These are phyloP conservation scores for Mycothermus thermophilus DNA, from an alignment of 495 filamentous ascomycete species.

Conservation along the genomic window DNA sequence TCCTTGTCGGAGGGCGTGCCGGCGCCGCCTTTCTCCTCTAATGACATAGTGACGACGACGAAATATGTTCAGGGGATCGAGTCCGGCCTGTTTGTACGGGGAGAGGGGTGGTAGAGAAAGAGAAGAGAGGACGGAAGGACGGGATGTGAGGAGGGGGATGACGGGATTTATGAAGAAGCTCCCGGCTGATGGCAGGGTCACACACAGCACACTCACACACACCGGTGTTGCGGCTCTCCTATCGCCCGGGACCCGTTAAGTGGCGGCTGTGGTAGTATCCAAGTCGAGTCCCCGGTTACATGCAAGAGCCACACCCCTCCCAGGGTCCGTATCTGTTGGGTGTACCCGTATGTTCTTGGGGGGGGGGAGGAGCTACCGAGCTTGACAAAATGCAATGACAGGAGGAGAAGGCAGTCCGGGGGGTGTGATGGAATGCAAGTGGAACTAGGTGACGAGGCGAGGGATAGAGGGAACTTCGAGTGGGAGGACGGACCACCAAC, in stretches of 20 bases:
- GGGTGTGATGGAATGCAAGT: too few relatives aligned
- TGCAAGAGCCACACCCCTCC: not conserved
- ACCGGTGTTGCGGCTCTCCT: not conserved
- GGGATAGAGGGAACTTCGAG: not conserved
- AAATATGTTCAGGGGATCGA: not conserved
- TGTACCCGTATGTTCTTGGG: too few relatives aligned
- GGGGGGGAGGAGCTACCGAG: too few relatives aligned
- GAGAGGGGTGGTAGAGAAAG: slow-evolving; percentile 5
- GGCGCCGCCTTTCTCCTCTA: slow-evolving; percentile 14
- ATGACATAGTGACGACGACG: slow-evolving; percentile 14
- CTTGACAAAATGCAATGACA: too few relatives aligned
- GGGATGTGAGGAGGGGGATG: not conserved
- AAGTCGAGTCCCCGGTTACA: too few relatives aligned
- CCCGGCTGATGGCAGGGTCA: not conserved
- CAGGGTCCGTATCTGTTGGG: slow-evolving; percentile 1
- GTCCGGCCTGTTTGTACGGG: not conserved
- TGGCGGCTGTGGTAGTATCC: not conserved
- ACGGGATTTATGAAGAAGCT: slow-evolving; percentile 1
- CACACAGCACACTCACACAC: not conserved
- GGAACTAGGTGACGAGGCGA: not conserved
- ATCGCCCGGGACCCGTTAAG: too few relatives aligned
- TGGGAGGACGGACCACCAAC: not conserved
- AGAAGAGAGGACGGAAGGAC: not conserved
- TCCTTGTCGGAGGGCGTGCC: slow-evolving; percentile 11
- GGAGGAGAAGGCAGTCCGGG: too few relatives aligned